A percentile compares a stretch with the other conserved stretches of the same genome.
Conservation (phyloP, 495 filamentous ascomycete species). For the Hypoxylon fuscum region DNA sequence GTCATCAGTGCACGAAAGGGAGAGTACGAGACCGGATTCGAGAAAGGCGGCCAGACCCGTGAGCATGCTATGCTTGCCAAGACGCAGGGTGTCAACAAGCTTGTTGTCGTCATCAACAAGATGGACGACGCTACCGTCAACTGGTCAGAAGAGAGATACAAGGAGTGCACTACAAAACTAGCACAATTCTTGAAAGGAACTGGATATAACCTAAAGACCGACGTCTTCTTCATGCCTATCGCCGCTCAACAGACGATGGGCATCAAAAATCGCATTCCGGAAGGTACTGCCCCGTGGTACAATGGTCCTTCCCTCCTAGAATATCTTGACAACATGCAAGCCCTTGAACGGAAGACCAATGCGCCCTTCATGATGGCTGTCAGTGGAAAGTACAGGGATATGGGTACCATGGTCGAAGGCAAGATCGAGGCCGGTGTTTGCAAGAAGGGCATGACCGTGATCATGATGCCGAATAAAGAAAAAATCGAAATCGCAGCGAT, state of each 20-base stretch:
- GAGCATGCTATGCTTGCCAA: conserved; percentile 97
- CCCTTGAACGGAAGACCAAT: conserved; percentile 93
- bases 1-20: conserved; percentile 98
- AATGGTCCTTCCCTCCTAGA: conserved; percentile 93
- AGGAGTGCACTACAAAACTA: conserved; percentile 92
- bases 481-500: conserved; percentile 80
- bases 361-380: conserved; percentile 99
- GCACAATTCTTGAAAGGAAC: conserved; percentile 85
- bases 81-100: conserved; percentile 96
- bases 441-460: conserved; percentile 81
- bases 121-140: conserved; percentile 98
- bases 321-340: conserved; percentile 88
- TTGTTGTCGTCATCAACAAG: conserved; percentile 93
- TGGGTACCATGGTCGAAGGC: conserved; percentile 97
- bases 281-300: conserved; percentile 82
- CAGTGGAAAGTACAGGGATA: conserved; percentile 92
- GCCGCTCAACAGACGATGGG: conserved; percentile 85
- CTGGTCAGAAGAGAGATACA: conserved; percentile 91
- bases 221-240: conserved; percentile 95
- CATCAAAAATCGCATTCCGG: conserved; percentile 87
- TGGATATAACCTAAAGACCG: conserved; percentile 90
- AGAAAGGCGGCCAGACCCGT: conserved; percentile 96
- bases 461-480: conserved; percentile 95
- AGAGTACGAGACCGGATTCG: conserved; percentile 99
- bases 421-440: conserved; percentile 94